Evolutionary conservation across 768 basidiomycete species (phyloP).

Genomic region (Lentinula detonsa): DNA sequence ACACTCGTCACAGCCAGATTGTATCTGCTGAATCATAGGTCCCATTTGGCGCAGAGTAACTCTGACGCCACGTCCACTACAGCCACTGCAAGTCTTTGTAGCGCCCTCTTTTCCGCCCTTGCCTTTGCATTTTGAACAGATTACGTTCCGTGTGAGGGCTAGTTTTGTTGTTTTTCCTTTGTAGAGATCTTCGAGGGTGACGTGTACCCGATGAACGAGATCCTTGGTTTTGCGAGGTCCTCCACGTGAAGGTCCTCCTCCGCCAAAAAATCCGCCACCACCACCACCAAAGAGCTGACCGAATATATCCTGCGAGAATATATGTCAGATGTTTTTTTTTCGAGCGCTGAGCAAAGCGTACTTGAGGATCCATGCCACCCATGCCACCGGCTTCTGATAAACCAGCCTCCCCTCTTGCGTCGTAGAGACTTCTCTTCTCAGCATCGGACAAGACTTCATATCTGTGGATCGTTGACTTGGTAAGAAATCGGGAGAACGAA

Average conservation of each 20-base stretch:
- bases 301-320: slow-evolving; percentile 73
- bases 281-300: slow-evolving; percentile 93
- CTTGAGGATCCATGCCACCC: slow-evolving; percentile 97
- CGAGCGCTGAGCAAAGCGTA: slow-evolving; percentile 22
- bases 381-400: slow-evolving; percentile 80
- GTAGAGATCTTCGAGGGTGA: slow-evolving; percentile 97
- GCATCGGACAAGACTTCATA: slow-evolving; percentile 92
- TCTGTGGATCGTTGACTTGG: slow-evolving; percentile 29
- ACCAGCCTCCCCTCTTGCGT: slow-evolving; percentile 90
- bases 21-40: slow-evolving; percentile 99
- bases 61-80: slow-evolving; percentile 87
- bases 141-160: slow-evolving; percentile 89
- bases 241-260: slow-evolving; percentile 55
- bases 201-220: slow-evolving; percentile 93
- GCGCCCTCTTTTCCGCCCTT: slow-evolving; percentile 98
- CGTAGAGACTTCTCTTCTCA: slow-evolving; percentile 77
- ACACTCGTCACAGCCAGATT: slow-evolving; percentile 92
- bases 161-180: slow-evolving; percentile 99
- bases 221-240: slow-evolving; percentile 95
- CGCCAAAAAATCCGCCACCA: slow-evolving; percentile 57
- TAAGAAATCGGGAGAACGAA: neutral
- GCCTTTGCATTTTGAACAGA: slow-evolving; percentile 91
- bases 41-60: slow-evolving; percentile 95
- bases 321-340: neutral
- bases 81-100: slow-evolving; percentile 69